Conservation (phyloP, 495 filamentous ascomycete genomes). For the Tetracladium setigerum region DNA sequence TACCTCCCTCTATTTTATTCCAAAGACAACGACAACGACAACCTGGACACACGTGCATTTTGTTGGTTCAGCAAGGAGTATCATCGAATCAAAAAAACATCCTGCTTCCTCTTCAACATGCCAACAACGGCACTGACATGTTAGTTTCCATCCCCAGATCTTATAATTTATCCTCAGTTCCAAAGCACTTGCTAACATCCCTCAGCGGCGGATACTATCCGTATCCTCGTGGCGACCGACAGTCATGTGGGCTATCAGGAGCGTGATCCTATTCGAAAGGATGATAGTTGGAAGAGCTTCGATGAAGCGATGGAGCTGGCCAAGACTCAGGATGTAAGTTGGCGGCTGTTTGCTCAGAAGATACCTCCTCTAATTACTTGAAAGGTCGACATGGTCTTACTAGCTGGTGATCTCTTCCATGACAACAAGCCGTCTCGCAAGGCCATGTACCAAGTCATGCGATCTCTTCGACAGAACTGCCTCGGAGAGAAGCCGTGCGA, state of each 20-base stretch:
- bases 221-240: slow-evolving; percentile 88
- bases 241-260: slow-evolving; percentile 97
- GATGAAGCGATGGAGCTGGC: slow-evolving; percentile 92
- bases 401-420: slow-evolving; percentile 94
- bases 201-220: slow-evolving; percentile 79
- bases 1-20: too few relatives aligned
- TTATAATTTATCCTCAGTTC: too few relatives aligned
- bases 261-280: slow-evolving; percentile 82
- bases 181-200: slow-evolving; percentile 3
- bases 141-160: too few relatives aligned
- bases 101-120: slow-evolving; percentile 15
- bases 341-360: too few relatives aligned
- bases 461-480: slow-evolving; percentile 84
- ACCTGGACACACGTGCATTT: too few relatives aligned
- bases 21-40: too few relatives aligned
- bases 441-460: slow-evolving; percentile 95
- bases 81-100: too few relatives aligned
- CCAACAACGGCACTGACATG: too few relatives aligned
- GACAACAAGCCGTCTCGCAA: slow-evolving; percentile 98
- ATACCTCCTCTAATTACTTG: background rate
- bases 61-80: too few relatives aligned
- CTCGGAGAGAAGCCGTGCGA: slow-evolving; percentile 93
- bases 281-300: slow-evolving; percentile 96
- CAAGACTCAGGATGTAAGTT: slow-evolving; percentile 65
- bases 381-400: slow-evolving; percentile 86